These are phyloP conservation scores for Penicillium samsonianum DNA, from an alignment of 495 filamentous ascomycete genomes.

Conservation along the genomic window DNA sequence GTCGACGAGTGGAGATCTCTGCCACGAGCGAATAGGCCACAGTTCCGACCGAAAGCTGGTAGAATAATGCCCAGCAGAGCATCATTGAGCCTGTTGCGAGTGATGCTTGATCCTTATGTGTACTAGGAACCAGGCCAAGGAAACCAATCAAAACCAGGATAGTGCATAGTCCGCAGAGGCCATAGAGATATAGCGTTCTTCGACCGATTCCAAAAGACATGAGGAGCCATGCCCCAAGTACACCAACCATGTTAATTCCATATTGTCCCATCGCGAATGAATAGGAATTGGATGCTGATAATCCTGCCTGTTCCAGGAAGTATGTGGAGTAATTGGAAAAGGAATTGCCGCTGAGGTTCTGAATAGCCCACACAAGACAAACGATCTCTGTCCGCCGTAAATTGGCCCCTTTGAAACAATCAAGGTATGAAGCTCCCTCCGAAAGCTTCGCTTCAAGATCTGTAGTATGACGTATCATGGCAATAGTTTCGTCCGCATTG, in stretches of 20 bases:
- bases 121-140: neutral
- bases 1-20: slow-evolving; percentile 62
- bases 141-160: neutral
- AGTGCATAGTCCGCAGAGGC: neutral
- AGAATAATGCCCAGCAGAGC: slow-evolving; percentile 27
- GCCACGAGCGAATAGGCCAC: slow-evolving; percentile 66
- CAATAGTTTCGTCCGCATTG: neutral
- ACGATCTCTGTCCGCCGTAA: neutral
- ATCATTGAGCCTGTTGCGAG: neutral
- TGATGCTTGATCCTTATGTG: neutral
- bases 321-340: neutral
- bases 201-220: neutral
- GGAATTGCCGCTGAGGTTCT: neutral
- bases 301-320: neutral
- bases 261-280: neutral
- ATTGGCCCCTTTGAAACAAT: neutral
- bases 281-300: neutral
- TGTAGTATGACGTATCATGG: neutral
- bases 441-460: neutral
- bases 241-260: neutral
- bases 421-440: neutral
- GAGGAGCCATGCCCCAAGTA: neutral
- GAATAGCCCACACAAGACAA: neutral
- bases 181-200: neutral
- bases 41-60: slow-evolving; percentile 65